Percentiles rank a stretch among this genome's conserved stretches.
phyloP scores from a whole-genome alignment of 495 filamentous ascomycete species.

The Talaromyces borbonicus region DNA sequence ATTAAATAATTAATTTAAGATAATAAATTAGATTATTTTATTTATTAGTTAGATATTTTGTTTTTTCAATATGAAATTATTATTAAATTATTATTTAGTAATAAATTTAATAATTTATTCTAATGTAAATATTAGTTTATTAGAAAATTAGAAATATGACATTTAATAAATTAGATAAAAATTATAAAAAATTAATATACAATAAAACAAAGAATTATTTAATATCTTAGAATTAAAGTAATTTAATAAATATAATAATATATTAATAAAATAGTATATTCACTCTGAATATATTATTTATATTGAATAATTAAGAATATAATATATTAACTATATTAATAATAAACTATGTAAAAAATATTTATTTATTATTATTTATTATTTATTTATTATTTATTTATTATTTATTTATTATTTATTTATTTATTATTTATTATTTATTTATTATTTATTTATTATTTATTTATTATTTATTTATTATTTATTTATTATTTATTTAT shows the following conservation, averaged over 20 bases:
- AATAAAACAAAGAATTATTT: background rate
- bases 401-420: background rate
- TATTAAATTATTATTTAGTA: background rate
- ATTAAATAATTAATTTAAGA: too few relatives aligned
- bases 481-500: too few relatives aligned
- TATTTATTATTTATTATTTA: too few relatives aligned
- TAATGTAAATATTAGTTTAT: background rate
- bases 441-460: too few relatives aligned
- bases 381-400: too few relatives aligned
- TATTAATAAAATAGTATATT: background rate
- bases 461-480: too few relatives aligned
- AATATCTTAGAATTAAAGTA: background rate
- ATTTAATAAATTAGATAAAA: background rate
- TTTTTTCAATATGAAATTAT: background rate
- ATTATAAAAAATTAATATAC: too few relatives aligned
- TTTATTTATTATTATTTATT: too few relatives aligned
- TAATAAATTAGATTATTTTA: background rate
- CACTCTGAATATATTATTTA: background rate
- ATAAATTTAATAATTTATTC: background rate
- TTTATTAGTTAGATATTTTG: background rate
- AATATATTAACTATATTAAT: background rate
- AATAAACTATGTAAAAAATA: too few relatives aligned
- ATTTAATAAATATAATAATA: too few relatives aligned
- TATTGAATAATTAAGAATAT: background rate
- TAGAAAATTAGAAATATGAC: too few relatives aligned